A percentile compares a stretch with the other conserved stretches of the same genome.
phyloP scores from a whole-genome alignment of 2,329 filamentous ascomycete genomes.

The Myriosclerotinia curreyana region DNA sequence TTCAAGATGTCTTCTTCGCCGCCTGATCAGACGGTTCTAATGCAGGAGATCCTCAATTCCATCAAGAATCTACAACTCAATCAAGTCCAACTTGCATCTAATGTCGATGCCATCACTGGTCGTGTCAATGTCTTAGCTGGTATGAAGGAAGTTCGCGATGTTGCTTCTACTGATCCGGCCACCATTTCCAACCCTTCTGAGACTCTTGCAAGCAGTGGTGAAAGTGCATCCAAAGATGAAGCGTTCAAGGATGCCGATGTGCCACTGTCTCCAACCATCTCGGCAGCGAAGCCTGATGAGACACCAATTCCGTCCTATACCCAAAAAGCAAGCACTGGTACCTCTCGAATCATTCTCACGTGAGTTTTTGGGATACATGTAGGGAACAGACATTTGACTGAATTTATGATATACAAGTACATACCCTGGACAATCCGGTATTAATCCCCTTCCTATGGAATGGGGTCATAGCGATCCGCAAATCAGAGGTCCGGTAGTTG shows the following conservation, averaged over 20 bases:
- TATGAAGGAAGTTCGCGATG: slow-evolving; percentile 55
- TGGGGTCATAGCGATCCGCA: slow-evolving; percentile 79
- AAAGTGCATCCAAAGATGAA: slow-evolving; percentile 29
- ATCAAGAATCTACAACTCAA: slow-evolving; percentile 55
- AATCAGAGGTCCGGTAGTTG: slow-evolving; percentile 81
- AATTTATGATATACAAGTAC: slow-evolving; percentile 49
- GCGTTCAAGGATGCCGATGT: slow-evolving; percentile 23
- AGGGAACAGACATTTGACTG: slow-evolving; percentile 5
- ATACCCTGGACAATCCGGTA: slow-evolving; percentile 90
- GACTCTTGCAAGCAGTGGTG: slow-evolving; percentile 23
- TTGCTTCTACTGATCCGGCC: slow-evolving; percentile 38
- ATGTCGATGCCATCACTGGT: slow-evolving; percentile 59
- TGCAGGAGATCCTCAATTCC: slow-evolving; percentile 54
- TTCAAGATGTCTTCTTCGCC: slow-evolving; percentile 25
- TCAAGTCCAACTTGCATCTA: slow-evolving; percentile 52
- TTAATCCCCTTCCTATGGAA: slow-evolving; percentile 82
- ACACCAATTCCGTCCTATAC: slow-evolving; percentile 27
- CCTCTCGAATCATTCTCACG: slow-evolving; percentile 64
- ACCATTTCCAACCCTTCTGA: slow-evolving; percentile 25
- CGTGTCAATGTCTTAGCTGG: slow-evolving; percentile 59
- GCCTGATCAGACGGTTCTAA: slow-evolving; percentile 38
- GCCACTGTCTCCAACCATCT: slow-evolving; percentile 37
- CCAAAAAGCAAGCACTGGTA: slow-evolving; percentile 41
- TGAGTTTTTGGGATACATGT: slow-evolving; percentile 28
- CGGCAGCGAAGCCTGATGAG: slow-evolving; percentile 32